These are phyloP conservation scores for Erodium texanum DNA, from an alignment of 441 rosid genomes.

Conservation along the genomic window DNA sequence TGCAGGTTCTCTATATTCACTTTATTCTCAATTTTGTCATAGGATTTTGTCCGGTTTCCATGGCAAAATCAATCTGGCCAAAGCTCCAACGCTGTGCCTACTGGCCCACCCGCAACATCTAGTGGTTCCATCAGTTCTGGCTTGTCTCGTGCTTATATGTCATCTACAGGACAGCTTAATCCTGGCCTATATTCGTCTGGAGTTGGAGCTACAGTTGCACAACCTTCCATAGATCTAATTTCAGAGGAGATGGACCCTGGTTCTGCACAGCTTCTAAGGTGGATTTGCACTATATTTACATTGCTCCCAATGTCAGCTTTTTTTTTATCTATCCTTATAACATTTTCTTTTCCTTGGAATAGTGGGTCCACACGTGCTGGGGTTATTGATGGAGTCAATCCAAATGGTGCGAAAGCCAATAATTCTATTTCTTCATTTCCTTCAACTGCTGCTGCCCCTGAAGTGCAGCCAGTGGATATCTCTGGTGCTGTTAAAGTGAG, in stretches of 20 bases:
- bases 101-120: conserved; percentile 46
- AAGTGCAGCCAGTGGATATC: conserved; percentile 42
- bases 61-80: conserved; percentile 91
- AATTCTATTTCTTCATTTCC: conserved; percentile 37
- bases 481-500: conserved; percentile 53
- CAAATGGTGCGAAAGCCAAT: conserved; percentile 38
- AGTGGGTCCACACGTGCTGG: conserved; percentile 55
- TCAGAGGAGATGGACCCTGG: conserved; percentile 10
- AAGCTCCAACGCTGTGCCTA: conserved; percentile 45
- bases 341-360: conserved; percentile 5
- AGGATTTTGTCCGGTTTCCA: conserved; percentile 97
- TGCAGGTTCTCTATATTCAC: conserved; percentile 4
- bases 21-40: conserved; percentile 18
- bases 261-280: conserved; percentile 10
- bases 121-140: conserved; percentile 30
- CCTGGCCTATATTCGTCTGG: conserved; percentile 37
- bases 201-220: conserved; percentile 7
- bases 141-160: conserved; percentile 42
- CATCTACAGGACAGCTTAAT: conserved; percentile 45
- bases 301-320: conserved; percentile 24
- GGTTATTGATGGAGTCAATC: conserved; percentile 41
- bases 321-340: conserved; percentile 7
- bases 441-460: conserved; percentile 42
- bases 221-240: conserved; percentile 7
- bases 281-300: not conserved